phyloP scores from a whole-genome alignment of 2,329 filamentous ascomycete species.

The Helicocarpus griseus region DNA sequence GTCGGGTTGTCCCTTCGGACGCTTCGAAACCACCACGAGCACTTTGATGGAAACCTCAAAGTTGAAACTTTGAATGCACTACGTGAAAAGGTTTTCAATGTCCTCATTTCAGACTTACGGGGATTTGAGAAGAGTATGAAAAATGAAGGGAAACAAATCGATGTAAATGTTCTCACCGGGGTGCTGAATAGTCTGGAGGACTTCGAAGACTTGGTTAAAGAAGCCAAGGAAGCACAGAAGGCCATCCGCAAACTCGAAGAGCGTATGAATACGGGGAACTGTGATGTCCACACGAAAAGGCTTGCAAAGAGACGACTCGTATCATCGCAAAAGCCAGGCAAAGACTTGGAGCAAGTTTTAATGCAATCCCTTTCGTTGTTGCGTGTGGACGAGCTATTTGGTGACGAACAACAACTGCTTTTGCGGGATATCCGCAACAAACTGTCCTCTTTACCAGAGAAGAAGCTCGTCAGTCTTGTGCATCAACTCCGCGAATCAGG shows the following conservation, averaged over 20 bases:
- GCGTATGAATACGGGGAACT: slow-evolving; percentile 24
- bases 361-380: slow-evolving; percentile 25
- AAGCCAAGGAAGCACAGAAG: slow-evolving; percentile 26
- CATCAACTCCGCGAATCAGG: slow-evolving; percentile 22
- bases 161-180: slow-evolving; percentile 23
- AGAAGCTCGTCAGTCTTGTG: slow-evolving; percentile 23
- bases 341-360: slow-evolving; percentile 3
- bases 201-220: slow-evolving; percentile 28
- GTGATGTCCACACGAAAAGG: slow-evolving; percentile 18
- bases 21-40: slow-evolving; percentile 24
- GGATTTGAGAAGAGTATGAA: slow-evolving; percentile 25
- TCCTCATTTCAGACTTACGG: slow-evolving; percentile 27
- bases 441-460: slow-evolving; percentile 24
- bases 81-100: slow-evolving; percentile 25
- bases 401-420: slow-evolving; percentile 28
- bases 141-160: slow-evolving; percentile 21
- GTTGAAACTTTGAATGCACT: slow-evolving; percentile 22
- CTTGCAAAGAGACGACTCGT: slow-evolving; percentile 27
- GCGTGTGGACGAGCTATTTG: slow-evolving; percentile 26
- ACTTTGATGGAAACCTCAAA: slow-evolving; percentile 21
- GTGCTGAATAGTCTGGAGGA: slow-evolving; percentile 30
- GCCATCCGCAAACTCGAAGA: slow-evolving; percentile 26
- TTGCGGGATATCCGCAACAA: slow-evolving; percentile 26
- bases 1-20: slow-evolving; percentile 25
- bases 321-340: slow-evolving; percentile 17